A percentile compares a stretch with the other conserved stretches of the same genome.
These are phyloP conservation scores for Kazachstania africana DNA, from an alignment of 805 yeast species.

Conservation along the genomic window DNA sequence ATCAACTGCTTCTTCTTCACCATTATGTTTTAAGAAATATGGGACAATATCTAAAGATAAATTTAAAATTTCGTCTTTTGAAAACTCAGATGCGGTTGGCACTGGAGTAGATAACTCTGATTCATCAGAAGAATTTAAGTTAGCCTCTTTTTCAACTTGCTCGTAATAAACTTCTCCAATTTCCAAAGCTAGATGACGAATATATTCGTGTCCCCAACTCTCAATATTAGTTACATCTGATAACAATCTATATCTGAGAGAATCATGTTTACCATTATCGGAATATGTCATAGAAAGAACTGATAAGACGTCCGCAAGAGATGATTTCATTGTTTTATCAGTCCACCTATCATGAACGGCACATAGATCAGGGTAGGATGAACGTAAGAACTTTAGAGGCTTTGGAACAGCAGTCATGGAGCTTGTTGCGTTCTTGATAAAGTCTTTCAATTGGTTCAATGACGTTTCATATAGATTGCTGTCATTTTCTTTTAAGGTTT, in stretches of 20 bases:
- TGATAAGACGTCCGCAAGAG: slow-evolving; percentile 79
- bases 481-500: slow-evolving; percentile 47
- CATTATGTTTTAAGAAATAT: slow-evolving; percentile 84
- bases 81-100: slow-evolving; percentile 15
- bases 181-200: slow-evolving; percentile 90
- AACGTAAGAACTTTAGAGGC: slow-evolving; percentile 90
- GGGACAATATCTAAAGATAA: slow-evolving; percentile 75
- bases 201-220: slow-evolving; percentile 97
- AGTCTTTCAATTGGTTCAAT: slow-evolving; percentile 59
- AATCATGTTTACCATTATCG: slow-evolving; percentile 66
- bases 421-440: slow-evolving; percentile 85
- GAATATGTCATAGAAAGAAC: slow-evolving; percentile 92
- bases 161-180: slow-evolving; percentile 79
- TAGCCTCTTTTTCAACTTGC: slow-evolving; percentile 29
- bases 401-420: slow-evolving; percentile 99
- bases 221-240: slow-evolving; percentile 47
- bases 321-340: slow-evolving; percentile 33
- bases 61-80: slow-evolving; percentile 37
- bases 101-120: slow-evolving; percentile 7
- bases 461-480: slow-evolving; percentile 39
- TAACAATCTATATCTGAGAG: slow-evolving; percentile 65
- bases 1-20: slow-evolving; percentile 98
- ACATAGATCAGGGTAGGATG: slow-evolving; percentile 64
- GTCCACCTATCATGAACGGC: slow-evolving; percentile 61
- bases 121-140: slow-evolving; percentile 5